These are phyloP conservation scores for Rhizoclosmatium sp. DNA, from an alignment of 192 early-diverging fungal species.

Conservation along the genomic window DNA sequence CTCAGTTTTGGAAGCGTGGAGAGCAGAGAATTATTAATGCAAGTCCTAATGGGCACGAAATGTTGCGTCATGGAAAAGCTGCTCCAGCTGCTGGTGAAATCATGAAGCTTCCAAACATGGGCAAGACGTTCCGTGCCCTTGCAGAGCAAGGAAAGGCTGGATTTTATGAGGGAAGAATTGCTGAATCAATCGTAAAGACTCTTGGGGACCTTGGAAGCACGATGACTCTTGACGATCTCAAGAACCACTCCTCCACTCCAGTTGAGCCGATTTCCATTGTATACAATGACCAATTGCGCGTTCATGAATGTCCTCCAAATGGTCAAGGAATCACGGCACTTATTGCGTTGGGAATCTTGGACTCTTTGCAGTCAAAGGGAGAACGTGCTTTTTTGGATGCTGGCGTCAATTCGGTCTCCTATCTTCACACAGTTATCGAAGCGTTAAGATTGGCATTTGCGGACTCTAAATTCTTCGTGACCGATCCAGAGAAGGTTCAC, in stretches of 20 bases:
- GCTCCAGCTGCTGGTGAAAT: slow-evolving; percentile 71
- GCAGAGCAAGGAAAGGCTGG: slow-evolving; percentile 68
- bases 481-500: slow-evolving; percentile 67
- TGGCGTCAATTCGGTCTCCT: slow-evolving; percentile 52
- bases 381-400: slow-evolving; percentile 50
- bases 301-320: slow-evolving; percentile 81
- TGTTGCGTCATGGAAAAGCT: slow-evolving; percentile 46
- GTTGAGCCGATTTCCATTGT: slow-evolving; percentile 69
- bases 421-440: slow-evolving; percentile 76
- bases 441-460: slow-evolving; percentile 79
- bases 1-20: slow-evolving; percentile 51
- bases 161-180: slow-evolving; percentile 76
- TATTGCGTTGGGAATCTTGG: slow-evolving; percentile 73
- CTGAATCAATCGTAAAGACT: slow-evolving; percentile 68
- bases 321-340: slow-evolving; percentile 75
- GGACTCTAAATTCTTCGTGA: slow-evolving; percentile 70
- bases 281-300: slow-evolving; percentile 59
- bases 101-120: slow-evolving; percentile 65
- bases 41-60: slow-evolving; percentile 57
- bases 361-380: slow-evolving; percentile 56
- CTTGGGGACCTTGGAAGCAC: slow-evolving; percentile 63
- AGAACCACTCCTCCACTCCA: slow-evolving; percentile 55
- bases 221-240: slow-evolving; percentile 73
- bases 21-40: slow-evolving; percentile 33
- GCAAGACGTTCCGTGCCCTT: slow-evolving; percentile 61